Percentiles rank a stretch among this genome's conserved stretches.
Evolutionary conservation across 495 filamentous ascomycete genomes (phyloP).

Genomic region (Massariosphaeria phaeospora): DNA sequence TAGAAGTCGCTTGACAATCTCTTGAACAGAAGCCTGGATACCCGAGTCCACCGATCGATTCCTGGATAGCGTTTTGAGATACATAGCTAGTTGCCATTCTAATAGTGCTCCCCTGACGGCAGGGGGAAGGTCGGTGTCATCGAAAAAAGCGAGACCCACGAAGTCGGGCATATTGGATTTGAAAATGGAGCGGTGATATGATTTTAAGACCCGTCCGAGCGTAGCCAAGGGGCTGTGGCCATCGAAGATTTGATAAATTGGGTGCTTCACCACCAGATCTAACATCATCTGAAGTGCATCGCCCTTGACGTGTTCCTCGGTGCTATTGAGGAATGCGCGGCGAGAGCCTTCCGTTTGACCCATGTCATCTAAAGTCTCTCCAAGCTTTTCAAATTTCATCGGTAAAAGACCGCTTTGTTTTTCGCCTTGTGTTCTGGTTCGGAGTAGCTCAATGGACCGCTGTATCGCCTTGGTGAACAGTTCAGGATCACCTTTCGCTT

Average conservation of each 20-base stretch:
- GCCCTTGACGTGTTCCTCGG: constrained; percentile 46
- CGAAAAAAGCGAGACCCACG: constrained; percentile 38
- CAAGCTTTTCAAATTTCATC: constrained; percentile 54
- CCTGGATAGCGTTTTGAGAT: constrained; percentile 27
- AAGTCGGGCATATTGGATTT: constrained; percentile 17
- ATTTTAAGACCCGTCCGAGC: constrained; percentile 48
- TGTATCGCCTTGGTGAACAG: constrained; percentile 46
- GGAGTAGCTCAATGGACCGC: constrained; percentile 48
- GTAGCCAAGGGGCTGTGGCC: constrained; percentile 28
- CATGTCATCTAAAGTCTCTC: constrained; percentile 44
- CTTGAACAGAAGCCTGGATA: constrained; percentile 27
- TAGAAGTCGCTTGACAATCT: constrained; percentile 32
- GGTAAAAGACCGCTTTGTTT: constrained; percentile 47
- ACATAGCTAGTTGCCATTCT: constrained; percentile 52
- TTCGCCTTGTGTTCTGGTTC: constrained; percentile 41
- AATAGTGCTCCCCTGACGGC: constrained; percentile 48
- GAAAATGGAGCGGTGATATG: constrained; percentile 45
- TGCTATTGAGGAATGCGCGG: constrained; percentile 44
- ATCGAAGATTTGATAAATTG: constrained; percentile 22
- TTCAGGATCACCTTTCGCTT: constrained; percentile 36
- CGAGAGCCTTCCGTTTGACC: constrained; percentile 41
- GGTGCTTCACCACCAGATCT: constrained; percentile 28
- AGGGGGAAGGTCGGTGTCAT: constrained; percentile 40
- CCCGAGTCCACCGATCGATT: constrained; percentile 23
- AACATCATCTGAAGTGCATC: constrained; percentile 43